Base-by-base conservation (phyloP, 2,329 filamentous ascomycete genomes). In the Fusarium sp. region DNA sequence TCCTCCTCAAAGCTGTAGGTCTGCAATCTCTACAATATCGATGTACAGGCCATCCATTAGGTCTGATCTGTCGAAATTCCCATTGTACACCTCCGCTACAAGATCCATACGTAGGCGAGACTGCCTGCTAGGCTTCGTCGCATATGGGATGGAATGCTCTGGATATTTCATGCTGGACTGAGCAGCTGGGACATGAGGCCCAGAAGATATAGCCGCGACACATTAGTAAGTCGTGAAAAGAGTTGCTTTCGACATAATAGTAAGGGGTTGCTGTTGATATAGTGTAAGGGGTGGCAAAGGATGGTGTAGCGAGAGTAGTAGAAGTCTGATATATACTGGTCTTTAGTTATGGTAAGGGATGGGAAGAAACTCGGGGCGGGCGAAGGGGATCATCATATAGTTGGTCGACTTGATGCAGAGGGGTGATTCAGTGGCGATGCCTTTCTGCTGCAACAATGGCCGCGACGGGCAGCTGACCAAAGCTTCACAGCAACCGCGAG, bases 21-120 rank as follows among this genome's bases (percentile, higher is more conserved):
- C 68, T 70, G 11, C 68, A 71, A 12, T 10, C 25, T 16, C 30
- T 16, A 14, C 68, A 71, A 20, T 65, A 69, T 18, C 68, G 59
- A 8, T 59, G 43, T 10, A n/a, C 15, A 4, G 27, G 18, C 68
- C 68, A 71, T 6, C 29, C 38, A 2, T 46, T 55, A 14, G 59
- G 27, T 1, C 47, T 40, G 6, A 71, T 59, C n/a, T 42, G 38
- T 8, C 59, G 43, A 16, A 38, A 54, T 11, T 42, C 46, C 63
- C 58, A 71, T 20, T 24, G n/a, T 0, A 61, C 9, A 1, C 59
- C 50, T 10, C n/a, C 6, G 9, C 15, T 24, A 4, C 68, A 71
- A 16, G 64, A 32, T 3, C 68, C 68, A 16, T 71, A 71, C 1
- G 25, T 34, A 10, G 55, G 22, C 1, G 24, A 4, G 6, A 38